Evolutionary conservation across 495 filamentous ascomycete species (phyloP).

Genomic region (Venustampulla echinocandica): DNA sequence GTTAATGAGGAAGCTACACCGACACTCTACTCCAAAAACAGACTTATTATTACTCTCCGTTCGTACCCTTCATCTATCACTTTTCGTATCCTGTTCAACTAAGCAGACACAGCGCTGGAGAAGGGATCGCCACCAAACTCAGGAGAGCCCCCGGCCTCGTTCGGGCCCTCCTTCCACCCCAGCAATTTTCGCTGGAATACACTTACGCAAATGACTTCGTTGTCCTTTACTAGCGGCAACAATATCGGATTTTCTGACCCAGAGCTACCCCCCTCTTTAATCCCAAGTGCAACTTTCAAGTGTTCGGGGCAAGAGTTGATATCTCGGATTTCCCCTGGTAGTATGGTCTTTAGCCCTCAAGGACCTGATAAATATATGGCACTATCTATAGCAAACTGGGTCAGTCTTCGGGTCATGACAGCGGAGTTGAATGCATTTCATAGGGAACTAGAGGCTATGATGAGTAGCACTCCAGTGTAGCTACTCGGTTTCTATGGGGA

Average conservation of each 20-base stretch:
- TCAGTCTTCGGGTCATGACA: slow-evolving; percentile 7
- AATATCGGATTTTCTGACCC: background rate
- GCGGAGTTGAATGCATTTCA: slow-evolving; percentile 11
- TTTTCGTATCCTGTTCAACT: background rate
- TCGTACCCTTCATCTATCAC: background rate
- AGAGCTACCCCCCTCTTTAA: background rate
- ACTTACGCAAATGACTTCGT: slow-evolving; percentile 4
- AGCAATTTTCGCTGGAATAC: slow-evolving; percentile 22
- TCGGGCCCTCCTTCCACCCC: slow-evolving; percentile 13
- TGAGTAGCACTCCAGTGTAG: background rate
- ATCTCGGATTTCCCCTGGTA: background rate
- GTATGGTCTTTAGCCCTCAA: slow-evolving; percentile 5
- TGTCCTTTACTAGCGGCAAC: slow-evolving; percentile 7
- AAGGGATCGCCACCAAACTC: background rate
- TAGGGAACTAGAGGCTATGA: slow-evolving; percentile 5
- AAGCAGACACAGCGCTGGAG: background rate
- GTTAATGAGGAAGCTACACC: slow-evolving; percentile 26
- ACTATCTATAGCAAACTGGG: slow-evolving; percentile 11
- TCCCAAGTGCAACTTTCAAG: background rate
- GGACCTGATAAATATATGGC: slow-evolving; percentile 10
- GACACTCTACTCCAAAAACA: slow-evolving; percentile 28
- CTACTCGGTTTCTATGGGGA: too few species aligned
- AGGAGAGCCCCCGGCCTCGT: background rate
- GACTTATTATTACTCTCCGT: slow-evolving; percentile 23
- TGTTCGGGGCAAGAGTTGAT: slow-evolving; percentile 8